Evolutionary conservation across 2,329 filamentous ascomycete species (phyloP), one percentile per base, ranked within the genome.

Genomic region (Thyridium curvatum): DNA sequence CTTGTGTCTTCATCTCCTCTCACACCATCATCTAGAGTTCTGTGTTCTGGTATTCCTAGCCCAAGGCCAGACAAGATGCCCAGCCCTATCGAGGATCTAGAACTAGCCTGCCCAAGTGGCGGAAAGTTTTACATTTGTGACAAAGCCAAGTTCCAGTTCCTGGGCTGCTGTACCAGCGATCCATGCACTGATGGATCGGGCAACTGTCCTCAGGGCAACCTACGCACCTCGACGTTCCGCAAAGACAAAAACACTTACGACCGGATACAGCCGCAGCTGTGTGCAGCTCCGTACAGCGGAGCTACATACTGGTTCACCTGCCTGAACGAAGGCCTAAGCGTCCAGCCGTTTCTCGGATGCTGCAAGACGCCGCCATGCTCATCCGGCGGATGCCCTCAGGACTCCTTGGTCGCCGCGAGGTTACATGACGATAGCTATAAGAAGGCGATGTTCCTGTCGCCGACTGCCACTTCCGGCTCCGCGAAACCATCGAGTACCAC

Each of bases 81-180:
- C 13, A 32, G 4, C 26, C 16, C 30, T 26, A 34, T 17, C 28
- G 16, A 52, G 15, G 34, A 18, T 3, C 53, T 59, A 29, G 51
- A 53, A 2, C 52, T 59, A 17, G 51, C 52, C 1, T 64, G 62
- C 32, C 58, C 60, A 4, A 46, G 21, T 4, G 56, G 53, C 10
- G 57, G 59, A 3, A 44, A 41, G 2, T 64, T 62, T 51, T 57
- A 60, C 40, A 52, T 60, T 13, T 65, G 61, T 39, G 43, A 42
- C 34, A 28, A 48, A 10, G 46, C 46, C 6, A 41, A 45, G 8
- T 46, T 54, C 13, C 52, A 49, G 4, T 68, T 67, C 34, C 52
- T 67, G 16, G 64, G 64, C 6, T 67, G 64, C 46, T 67, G 65
- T 46, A 46, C 43, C 9, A 39, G 43, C 5, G 52, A 65, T 30